Evolutionary conservation across 129 eudicot genomes (phyloP), one percentile per base, ranked within the genome.

Genomic region (Kitagawia praeruptora): DNA sequence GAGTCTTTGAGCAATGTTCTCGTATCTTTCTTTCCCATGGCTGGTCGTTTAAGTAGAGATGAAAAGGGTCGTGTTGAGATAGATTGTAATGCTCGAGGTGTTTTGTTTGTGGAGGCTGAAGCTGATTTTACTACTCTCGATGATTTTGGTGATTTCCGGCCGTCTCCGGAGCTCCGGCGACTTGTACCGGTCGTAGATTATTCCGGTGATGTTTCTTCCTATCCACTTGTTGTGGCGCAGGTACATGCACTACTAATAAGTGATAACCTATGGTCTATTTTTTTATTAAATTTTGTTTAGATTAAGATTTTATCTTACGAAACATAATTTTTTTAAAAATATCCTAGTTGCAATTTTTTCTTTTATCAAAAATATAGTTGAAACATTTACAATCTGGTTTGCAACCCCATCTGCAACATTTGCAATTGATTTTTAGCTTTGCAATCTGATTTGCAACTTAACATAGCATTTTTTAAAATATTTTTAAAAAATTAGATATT

Each of bases 81-180:
- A 1, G 61, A 74, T 4, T 74, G 90, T 48, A 86, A 88, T 77
- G 89, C 63, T 0, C 82, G 83, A 34, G 96, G 96, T 19, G 92
- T 80, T 40, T 74, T 84, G 82, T 88, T 90, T 38, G 89, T 84
- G 31, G 96, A 86, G 67, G 89, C 90, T 2, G 92, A 88, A 77
- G 76, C 87, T 2, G 91, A 86, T 48, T 83, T 85, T 3, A 67
- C 66, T 0, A 58, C 34, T 0, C 10, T 74, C 1, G 77, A 74
- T 7, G 77, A 74, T 27, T 74, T 74, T 27, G 77, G 61, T 4
- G 42, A 46, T 4, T 74, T 74, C 25, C 77, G 58, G 2, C 77
- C 77, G 27, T 74, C 77, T 28, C 19, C 34, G 0, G 12, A 74
- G 58, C 77, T 74, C 77, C 77, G 77, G 77, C 61, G 58, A 19